Evolutionary conservation across 75 land plant genomes (phyloP).

Genomic region (Selaginella tamariscina): DNA sequence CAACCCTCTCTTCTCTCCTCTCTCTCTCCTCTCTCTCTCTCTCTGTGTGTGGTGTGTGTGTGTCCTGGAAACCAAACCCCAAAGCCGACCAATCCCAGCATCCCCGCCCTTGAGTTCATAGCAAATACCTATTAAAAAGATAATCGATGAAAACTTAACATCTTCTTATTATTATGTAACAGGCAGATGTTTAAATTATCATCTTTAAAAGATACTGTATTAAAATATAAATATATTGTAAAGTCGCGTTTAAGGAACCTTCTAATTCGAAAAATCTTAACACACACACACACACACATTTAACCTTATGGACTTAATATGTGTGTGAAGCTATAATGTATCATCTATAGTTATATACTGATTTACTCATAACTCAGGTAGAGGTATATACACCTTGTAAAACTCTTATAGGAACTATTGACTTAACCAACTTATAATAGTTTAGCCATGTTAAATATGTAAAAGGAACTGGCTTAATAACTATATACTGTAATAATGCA

Average conservation of each 20-base stretch:
- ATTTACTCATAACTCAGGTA: no score
- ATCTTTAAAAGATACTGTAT: not conserved
- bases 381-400: not conserved
- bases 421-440: not conserved
- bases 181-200: not conserved
- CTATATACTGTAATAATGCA: not conserved
- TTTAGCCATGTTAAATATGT: not conserved
- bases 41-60: no score
- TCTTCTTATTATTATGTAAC: not conserved
- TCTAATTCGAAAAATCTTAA: no score
- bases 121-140: conserved; percentile 15
- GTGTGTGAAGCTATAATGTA: no score
- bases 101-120: conserved; percentile 44
- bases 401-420: not conserved
- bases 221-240: not conserved
- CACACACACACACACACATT: no score
- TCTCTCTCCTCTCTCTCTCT: no score
- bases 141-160: not conserved
- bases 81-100: conserved; percentile 55
- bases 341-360: no score
- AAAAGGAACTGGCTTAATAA: not conserved
- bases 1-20: no score
- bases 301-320: no score
- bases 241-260: not conserved
- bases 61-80: conserved; percentile 78